Conservation (phyloP, 768 basidiomycete species). For the Chlorophyllum brunneum region DNA sequence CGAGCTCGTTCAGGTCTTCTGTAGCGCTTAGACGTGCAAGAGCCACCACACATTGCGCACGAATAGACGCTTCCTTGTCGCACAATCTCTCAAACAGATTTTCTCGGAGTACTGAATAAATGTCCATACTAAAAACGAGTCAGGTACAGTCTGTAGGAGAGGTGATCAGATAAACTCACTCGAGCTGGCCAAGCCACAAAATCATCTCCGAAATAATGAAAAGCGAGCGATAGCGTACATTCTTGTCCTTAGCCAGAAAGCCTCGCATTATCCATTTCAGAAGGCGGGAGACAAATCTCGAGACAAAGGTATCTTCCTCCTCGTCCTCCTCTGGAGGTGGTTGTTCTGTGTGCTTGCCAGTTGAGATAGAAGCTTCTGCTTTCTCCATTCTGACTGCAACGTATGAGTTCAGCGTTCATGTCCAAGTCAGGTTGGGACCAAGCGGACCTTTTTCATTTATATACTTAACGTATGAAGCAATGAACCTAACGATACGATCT, state of each 20-base stretch:
- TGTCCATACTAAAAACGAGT: constrained; percentile 62
- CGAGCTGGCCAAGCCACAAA: constrained; percentile 80
- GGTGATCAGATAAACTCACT: constrained; percentile 51
- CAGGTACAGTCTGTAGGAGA: neutral
- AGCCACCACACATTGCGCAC: constrained; percentile 82
- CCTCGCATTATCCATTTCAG: constrained; percentile 76
- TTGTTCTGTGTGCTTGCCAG: constrained; percentile 13
- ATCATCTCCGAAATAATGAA: constrained; percentile 87
- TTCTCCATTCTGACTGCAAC: constrained; percentile 27
- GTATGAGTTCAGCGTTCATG: neutral
- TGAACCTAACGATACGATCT: constrained; percentile 83
- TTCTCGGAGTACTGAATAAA: constrained; percentile 64
- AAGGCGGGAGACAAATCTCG: constrained; percentile 65
- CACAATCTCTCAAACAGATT: constrained; percentile 72
- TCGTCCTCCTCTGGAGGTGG: constrained; percentile 42
- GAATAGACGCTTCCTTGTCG: constrained; percentile 82
- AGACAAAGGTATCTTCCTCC: constrained; percentile 64
- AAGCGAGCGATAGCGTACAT: constrained; percentile 75
- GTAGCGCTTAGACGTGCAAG: constrained; percentile 75
- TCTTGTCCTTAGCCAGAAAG: constrained; percentile 89
- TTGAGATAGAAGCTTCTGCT: constrained; percentile 21
- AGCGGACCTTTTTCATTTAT: constrained; percentile 76
- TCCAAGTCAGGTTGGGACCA: neutral
- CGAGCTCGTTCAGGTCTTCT: constrained; percentile 55
- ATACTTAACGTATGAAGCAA: constrained; percentile 79